phyloP scores from a whole-genome alignment of 352 stramenopile species.

The Globisporangium cylindrosporum region DNA sequence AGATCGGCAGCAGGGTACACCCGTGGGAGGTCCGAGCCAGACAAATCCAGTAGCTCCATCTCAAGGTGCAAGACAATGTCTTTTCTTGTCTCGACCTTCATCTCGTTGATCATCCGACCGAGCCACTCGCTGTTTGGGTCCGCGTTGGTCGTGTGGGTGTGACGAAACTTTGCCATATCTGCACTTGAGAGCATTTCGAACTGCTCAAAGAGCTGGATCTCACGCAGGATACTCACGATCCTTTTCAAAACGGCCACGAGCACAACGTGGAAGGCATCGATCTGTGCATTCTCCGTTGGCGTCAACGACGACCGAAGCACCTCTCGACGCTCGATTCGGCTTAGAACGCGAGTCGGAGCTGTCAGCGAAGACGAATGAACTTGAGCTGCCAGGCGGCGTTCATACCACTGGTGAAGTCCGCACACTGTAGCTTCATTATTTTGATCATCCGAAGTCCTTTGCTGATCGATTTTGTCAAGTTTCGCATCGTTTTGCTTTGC shows the following conservation, averaged over 20 bases:
- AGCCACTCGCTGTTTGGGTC: conserved; percentile 49
- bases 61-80: conserved; percentile 58
- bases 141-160: conserved; percentile 49
- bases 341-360: conserved; percentile 20
- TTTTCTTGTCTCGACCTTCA: conserved; percentile 49
- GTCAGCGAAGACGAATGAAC: conserved; percentile 7
- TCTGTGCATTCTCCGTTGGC: conserved; percentile 55
- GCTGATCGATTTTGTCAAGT: neutral
- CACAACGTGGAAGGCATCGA: conserved; percentile 56
- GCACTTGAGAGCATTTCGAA: conserved; percentile 48
- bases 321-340: conserved; percentile 44
- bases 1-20: conserved; percentile 18
- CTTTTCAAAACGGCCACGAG: conserved; percentile 54
- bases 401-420: conserved; percentile 37
- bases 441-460: neutral
- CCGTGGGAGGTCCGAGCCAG: conserved; percentile 23
- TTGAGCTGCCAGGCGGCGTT: conserved; percentile 20
- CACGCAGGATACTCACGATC: conserved; percentile 43
- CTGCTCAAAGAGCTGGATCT: conserved; percentile 60
- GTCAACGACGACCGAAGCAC: conserved; percentile 47
- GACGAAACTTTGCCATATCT: conserved; percentile 48
- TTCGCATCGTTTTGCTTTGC: conserved; percentile 9
- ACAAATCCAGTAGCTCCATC: conserved; percentile 59
- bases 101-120: conserved; percentile 49
- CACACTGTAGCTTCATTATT: conserved; percentile 5